Evolutionary conservation across 495 filamentous ascomycete genomes (phyloP), one percentile per base, ranked within the genome.

Genomic region (Podospora conica): DNA sequence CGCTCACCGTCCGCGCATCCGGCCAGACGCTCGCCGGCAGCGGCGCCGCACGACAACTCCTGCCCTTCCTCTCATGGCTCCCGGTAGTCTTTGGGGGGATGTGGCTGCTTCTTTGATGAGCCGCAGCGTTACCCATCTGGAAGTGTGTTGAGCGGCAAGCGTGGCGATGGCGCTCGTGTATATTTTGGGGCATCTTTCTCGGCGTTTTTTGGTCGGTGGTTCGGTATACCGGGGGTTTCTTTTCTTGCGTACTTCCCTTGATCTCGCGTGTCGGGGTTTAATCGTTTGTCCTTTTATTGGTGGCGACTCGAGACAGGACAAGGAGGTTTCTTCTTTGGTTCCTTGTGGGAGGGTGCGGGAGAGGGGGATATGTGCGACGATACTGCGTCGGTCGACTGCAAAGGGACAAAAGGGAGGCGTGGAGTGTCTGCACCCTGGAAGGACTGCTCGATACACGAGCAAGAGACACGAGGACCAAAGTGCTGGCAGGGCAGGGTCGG

Each of bases 1-100:
- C 86, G 22, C 80, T 83, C 63, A 77, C 78, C 31, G 76, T 79
- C 27, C 69, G 72, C 25, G 72, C 74, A 25, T 72, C 76, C 29
- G 77, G 75, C 66, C 66, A 73, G 63, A 67, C 70, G 20, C 71
- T 71, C 59, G 56, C 68, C 63, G 74, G 69, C 63, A 76, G 73
- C 55, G 69, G 54, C 31, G 72, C 70, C 54, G 55, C 40, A 70
- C 22, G 59, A 68, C 48, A 57, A 65, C 23, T 68, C 71, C 53
- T 71, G 69, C 53, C 56, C 8, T 72, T 70, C 66, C 54, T 76
- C n/a, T 77, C 74, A 25, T 82, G 78, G 64, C 27, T 79, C 18
- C 76, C 80, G 3, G 33, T 79, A 15, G 64, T 74, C 7, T 23
- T 76, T 2, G 76, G 74, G 2, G 76, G 74, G 27, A 25, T 80